Evolutionary conservation across 2,329 filamentous ascomycete species (phyloP).

Genomic region (Diaporthe citrichinensis): DNA sequence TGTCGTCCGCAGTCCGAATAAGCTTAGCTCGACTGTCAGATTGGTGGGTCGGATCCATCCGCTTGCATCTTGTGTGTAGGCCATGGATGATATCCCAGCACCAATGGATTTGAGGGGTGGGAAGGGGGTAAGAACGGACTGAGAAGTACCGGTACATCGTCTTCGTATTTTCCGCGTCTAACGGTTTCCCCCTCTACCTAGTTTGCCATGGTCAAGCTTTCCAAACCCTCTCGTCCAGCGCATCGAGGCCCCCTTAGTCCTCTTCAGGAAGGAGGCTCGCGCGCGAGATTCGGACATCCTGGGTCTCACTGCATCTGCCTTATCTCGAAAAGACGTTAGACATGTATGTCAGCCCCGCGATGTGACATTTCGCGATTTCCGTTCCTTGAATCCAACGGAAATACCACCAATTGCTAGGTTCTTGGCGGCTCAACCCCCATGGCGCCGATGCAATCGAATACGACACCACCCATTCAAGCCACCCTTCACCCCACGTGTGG

Average conservation of each 20-base stretch:
- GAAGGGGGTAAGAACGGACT: not conserved
- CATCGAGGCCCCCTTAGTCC: constrained; percentile 23
- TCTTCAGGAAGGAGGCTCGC: constrained; percentile 25
- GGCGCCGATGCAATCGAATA: constrained; percentile 27
- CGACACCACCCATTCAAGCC: constrained; percentile 30
- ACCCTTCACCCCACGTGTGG: constrained; percentile 20
- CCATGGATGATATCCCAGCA: constrained; percentile 8
- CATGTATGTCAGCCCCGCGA: constrained; percentile 29
- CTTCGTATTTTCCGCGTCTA: constrained; percentile 26
- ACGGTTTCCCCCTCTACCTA: not conserved
- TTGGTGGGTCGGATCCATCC: constrained; percentile 37
- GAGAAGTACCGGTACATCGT: constrained; percentile 1
- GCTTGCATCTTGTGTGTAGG: constrained; percentile 26
- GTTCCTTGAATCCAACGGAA: constrained; percentile 9
- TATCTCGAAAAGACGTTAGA: constrained; percentile 11
- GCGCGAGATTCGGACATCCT: constrained; percentile 15
- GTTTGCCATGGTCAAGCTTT: constrained; percentile 9
- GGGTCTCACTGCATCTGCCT: constrained; percentile 25
- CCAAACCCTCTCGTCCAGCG: not conserved
- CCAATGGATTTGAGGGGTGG: not conserved
- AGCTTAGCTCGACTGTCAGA: constrained; percentile 33
- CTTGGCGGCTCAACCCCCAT: constrained; percentile 7
- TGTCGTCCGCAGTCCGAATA: constrained; percentile 24
- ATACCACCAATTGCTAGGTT: not conserved
- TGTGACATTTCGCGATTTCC: constrained; percentile 3